Evolutionary conservation across 768 basidiomycete genomes (phyloP), one percentile per base, ranked within the genome.

Genomic region (Polyporus arcularius): DNA sequence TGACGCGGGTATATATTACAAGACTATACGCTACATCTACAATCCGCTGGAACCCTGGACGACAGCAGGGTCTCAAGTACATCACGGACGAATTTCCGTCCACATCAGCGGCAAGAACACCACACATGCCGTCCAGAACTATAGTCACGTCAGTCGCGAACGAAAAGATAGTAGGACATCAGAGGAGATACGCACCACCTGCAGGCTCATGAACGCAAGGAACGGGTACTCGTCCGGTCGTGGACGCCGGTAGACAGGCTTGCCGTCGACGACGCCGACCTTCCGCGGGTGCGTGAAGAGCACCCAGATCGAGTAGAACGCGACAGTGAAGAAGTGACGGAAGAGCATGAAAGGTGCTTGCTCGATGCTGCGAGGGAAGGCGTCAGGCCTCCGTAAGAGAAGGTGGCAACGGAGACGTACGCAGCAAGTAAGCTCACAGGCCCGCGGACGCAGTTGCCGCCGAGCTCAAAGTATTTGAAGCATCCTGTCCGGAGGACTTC

Each of bases 391-490:
- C 69, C 6, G 38, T 11, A 28, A 16, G 32, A 7, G 5, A 47
- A 28, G 35, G 6, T 16, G 50, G 28, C 59, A 52, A 39, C 45
- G 35, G 53, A 35, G 4, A 57, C 18, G 48, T 43, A 48, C 32
- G 26, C 3, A 35, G 32, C 16, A 28, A 99, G 85, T 4, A 99
- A 82, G 9, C 88, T 89, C 9, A 98, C 94, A 1, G 97, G 97
- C 0, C 90, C 97, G 46, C 84, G 80, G 55, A 98, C 73, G 66
- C 92, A 92, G 66, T 93, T 86, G 1, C 97, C 97, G 14, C 97
- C 97, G 4, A 85, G 81, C 71, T 96, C 94, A 67, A 99, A 97
- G 75, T 98, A 99, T 70, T 93, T 94, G 83, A 99, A 97, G 74
- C 97, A 98, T 0, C 96, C 97, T 2, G 80, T 85, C 56, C 87